Evolutionary conservation across 2,329 filamentous ascomycete species (phyloP).

Genomic region (Penicillium sp.): DNA sequence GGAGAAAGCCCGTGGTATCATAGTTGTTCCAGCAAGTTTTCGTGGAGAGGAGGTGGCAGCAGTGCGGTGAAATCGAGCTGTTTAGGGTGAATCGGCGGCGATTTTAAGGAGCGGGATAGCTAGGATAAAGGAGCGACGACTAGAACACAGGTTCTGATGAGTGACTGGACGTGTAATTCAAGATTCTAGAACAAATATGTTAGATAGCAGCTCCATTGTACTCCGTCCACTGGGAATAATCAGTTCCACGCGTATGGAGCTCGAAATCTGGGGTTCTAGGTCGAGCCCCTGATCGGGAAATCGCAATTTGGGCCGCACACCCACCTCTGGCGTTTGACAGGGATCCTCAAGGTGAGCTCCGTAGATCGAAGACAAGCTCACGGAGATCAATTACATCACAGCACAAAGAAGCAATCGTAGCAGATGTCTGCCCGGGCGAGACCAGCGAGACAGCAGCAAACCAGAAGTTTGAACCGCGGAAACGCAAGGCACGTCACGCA

Average conservation of each 20-base stretch:
- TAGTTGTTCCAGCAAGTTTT: conserved; percentile 20
- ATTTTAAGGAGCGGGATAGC: background rate
- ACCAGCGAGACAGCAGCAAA: background rate
- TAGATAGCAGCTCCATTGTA: conserved; percentile 10
- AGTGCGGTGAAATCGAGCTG: conserved; percentile 7
- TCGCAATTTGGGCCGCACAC: conserved; percentile 6
- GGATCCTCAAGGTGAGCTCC: background rate
- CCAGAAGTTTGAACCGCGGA: conserved; percentile 10
- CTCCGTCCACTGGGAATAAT: background rate
- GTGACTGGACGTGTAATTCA: conserved; percentile 12
- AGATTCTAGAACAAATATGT: conserved; percentile 10
- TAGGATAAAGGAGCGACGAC: conserved; percentile 20
- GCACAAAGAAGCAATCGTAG: conserved; percentile 9
- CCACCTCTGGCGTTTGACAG: conserved; percentile 19
- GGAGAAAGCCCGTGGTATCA: conserved; percentile 25
- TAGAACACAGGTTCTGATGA: conserved; percentile 13
- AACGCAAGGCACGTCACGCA: conserved; percentile 11
- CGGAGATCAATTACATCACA: conserved; percentile 25
- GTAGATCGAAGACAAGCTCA: conserved; percentile 12
- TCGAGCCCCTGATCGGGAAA: conserved; percentile 26
- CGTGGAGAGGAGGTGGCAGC: conserved; percentile 13
- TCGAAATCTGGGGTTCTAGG: conserved; percentile 17
- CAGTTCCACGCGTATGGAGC: conserved; percentile 19
- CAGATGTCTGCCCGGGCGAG: background rate
- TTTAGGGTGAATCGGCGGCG: background rate